Evolutionary conservation across 805 yeast species (phyloP), one percentile per base, ranked within the genome.

Genomic region (Yarrowia alimentaria): DNA sequence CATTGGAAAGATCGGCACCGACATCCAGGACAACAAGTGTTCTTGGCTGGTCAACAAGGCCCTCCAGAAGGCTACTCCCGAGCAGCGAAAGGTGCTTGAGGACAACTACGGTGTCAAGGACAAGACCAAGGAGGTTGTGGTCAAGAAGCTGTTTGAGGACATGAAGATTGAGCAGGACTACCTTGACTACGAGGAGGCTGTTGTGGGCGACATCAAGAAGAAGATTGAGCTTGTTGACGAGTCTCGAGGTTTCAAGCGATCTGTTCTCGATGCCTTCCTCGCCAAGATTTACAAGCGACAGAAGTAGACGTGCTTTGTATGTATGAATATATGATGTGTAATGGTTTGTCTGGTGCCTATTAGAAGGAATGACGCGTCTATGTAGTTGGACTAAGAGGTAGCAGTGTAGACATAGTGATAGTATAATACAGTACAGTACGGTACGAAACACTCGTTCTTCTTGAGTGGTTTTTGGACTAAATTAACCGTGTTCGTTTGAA

Each of bases 1-100:
- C 63, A 93, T 90, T 64, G 99, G 99, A 57, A 93, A 93, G 76
- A 88, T 93, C 60, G 99, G 99, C 60, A 93, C 99, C 54, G 99
- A 93, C 68, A 93, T 93, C 64, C 85, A 85, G 72, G 99, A 93
- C 71, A 93, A 93, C 79, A 93, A 93, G 71, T 93, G 99, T 70
- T 85, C 96, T 34, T 93, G 99, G 99, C 81, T 93, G 52, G 78
- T 93, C 62, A 93, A 93, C 75, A 85, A 87, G 60, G 99, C 99
- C 6, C 78, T 93, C 61, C 77, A 83, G 66, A 71, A 81, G 58
- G 91, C 79, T 49, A 75, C 78, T 20, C 79, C 88, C 32, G 93
- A 81, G 57, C 97, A 93, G 73, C 84, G 97, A 69, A 68, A 74
- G 58, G 54, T 84, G 3, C 77, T 93, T 58, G 98, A 93, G 63